phyloP scores from a whole-genome alignment of 2,329 filamentous ascomycete genomes.

The Alternaria arbusti region DNA sequence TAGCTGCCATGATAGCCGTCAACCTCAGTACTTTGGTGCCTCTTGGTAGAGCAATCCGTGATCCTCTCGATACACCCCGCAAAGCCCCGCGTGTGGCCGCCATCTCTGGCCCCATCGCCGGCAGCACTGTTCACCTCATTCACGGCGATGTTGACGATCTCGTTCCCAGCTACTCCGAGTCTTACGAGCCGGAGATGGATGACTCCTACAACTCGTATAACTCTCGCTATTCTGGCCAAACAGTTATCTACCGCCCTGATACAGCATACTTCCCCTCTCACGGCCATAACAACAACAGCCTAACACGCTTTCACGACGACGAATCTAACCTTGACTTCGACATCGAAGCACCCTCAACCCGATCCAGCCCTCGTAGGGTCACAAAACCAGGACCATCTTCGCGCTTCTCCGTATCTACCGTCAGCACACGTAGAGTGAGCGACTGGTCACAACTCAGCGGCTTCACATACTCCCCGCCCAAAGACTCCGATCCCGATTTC shows the following conservation, averaged over 20 bases:
- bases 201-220: constrained; percentile 4
- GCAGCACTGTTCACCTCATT: constrained; percentile 9
- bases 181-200: neutral
- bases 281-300: neutral
- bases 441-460: constrained; percentile 29
- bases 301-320: constrained; percentile 30
- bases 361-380: constrained; percentile 12
- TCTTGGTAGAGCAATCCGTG: neutral
- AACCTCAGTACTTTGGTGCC: constrained; percentile 5
- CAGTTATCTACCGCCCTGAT: constrained; percentile 20
- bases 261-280: constrained; percentile 11
- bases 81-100: neutral
- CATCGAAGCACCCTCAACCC: constrained; percentile 22
- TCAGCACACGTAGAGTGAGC: constrained; percentile 19
- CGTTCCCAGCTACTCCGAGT: neutral
- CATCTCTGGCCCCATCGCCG: constrained; percentile 14
- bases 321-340: constrained; percentile 36
- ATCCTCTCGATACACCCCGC: neutral
- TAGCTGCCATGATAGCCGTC: constrained; percentile 7
- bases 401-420: constrained; percentile 8
- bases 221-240: constrained; percentile 16
- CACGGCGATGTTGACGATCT: constrained; percentile 6
- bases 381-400: constrained; percentile 17
- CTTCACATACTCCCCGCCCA: constrained; percentile 22
- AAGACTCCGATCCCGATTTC: neutral